Percentiles rank a stretch among this genome's conserved stretches.
phyloP scores from a whole-genome alignment of 768 basidiomycete species.

The Royoungia palumana region DNA sequence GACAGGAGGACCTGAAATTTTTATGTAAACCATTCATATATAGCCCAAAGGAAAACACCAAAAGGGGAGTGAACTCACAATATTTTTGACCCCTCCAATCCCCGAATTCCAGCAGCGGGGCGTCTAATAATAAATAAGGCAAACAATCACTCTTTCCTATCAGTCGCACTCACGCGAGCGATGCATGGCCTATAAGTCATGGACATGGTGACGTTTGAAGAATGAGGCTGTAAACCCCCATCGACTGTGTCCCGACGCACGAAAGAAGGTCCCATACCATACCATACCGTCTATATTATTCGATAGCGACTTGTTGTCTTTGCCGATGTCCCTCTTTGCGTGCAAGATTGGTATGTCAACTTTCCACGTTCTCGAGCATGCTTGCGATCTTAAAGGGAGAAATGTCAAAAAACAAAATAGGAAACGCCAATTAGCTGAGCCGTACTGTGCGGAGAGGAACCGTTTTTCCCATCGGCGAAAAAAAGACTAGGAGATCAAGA shows the following conservation, averaged over 20 bases:
- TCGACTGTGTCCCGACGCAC: too few relatives aligned
- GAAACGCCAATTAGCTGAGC: background rate
- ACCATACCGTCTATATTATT: too few relatives aligned
- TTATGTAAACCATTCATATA: slow-evolving; percentile 3
- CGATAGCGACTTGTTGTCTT: background rate
- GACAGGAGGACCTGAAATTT: background rate
- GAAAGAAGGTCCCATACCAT: too few relatives aligned
- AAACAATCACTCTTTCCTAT: background rate
- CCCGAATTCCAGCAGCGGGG: background rate
- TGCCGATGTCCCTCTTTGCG: background rate
- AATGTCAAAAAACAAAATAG: background rate
- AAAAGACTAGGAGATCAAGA: background rate
- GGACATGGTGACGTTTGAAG: background rate
- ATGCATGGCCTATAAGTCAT: background rate
- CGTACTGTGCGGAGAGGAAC: background rate
- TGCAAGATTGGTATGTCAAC: background rate
- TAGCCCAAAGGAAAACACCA: slow-evolving; percentile 13
- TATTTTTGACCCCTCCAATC: background rate
- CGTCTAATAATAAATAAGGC: slow-evolving; percentile 1
- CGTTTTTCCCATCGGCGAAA: slow-evolving; percentile 2
- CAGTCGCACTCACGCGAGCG: background rate
- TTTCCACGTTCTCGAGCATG: background rate
- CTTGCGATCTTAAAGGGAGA: slow-evolving; percentile 19
- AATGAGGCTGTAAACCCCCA: too few relatives aligned
- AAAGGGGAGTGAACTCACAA: slow-evolving; percentile 8